phyloP scores from a whole-genome alignment of 2,329 filamentous ascomycete genomes.

The Tolypocladium paradoxum region DNA sequence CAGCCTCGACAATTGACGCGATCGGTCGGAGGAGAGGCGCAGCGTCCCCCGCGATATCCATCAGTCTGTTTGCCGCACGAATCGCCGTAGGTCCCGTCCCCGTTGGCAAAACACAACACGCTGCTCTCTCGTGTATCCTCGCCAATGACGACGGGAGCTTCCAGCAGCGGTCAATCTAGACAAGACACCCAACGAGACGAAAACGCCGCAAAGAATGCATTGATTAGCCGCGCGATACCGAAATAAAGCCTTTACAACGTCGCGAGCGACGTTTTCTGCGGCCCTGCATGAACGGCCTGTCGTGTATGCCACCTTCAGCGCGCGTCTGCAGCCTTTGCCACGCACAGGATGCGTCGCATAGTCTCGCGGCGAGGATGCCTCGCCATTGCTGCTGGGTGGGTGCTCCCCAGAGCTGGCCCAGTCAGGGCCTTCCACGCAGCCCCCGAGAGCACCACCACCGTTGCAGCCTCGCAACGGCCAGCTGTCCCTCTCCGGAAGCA shows the following conservation, averaged over 20 bases:
- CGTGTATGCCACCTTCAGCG: not conserved
- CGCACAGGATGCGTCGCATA: conserved; percentile 30
- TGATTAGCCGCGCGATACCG: not conserved
- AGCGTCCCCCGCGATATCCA: not conserved
- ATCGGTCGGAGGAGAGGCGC: not conserved
- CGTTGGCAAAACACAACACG: not conserved
- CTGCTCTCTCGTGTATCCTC: not conserved
- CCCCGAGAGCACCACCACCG: conserved; percentile 8
- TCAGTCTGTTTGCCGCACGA: not conserved
- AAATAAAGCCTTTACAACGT: not conserved
- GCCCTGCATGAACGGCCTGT: conserved; percentile 5
- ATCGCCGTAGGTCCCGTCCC: not conserved
- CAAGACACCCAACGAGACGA: not conserved
- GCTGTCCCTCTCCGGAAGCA: conserved; percentile 55
- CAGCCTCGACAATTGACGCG: not conserved
- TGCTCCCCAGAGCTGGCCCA: conserved; percentile 5
- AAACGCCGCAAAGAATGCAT: not conserved
- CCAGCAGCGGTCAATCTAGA: not conserved
- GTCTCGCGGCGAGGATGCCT: conserved; percentile 33
- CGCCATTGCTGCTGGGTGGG: conserved; percentile 6
- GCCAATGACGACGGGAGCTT: not conserved
- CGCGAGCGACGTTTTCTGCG: not conserved
- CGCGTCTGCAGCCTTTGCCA: not conserved
- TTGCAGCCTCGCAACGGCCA: conserved; percentile 9
- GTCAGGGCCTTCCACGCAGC: conserved; percentile 21